Evolutionary conservation across 129 eudicot species (phyloP).

Genomic region (Escallonia rubra): DNA sequence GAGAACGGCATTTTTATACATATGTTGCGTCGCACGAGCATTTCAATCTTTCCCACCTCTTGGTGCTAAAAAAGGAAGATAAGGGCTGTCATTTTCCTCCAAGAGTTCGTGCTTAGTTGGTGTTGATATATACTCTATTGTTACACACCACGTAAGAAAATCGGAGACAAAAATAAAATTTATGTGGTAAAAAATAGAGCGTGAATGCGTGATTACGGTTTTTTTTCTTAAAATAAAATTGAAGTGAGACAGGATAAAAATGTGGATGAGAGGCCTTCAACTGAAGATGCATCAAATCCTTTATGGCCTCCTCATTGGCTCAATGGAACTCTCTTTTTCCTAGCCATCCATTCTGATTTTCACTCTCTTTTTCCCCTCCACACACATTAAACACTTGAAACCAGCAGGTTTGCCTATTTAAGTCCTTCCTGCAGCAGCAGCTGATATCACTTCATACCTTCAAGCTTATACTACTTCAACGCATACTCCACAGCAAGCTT

Average conservation of each 20-base stretch:
- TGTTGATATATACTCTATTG: too few relatives aligned
- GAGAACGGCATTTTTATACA: too few relatives aligned
- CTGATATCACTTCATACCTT: neutral
- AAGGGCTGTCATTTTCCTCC: too few relatives aligned
- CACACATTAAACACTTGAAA: neutral
- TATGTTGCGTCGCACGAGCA: too few relatives aligned
- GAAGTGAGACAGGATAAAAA: neutral
- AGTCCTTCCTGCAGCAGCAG: neutral
- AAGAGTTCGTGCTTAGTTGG: too few relatives aligned
- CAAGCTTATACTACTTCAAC: conserved; percentile 1
- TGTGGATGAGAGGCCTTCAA: conserved; percentile 10
- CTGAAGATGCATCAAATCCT: conserved; percentile 9
- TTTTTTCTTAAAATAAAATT: neutral
- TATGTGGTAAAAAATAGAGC: too few relatives aligned
- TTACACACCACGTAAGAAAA: too few relatives aligned
- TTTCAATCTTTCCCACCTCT: too few relatives aligned
- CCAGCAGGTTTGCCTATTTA: neutral
- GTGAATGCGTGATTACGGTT: neutral
- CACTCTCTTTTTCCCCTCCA: neutral
- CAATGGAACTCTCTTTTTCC: neutral
- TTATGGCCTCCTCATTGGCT: conserved; percentile 15
- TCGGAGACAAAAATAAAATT: too few relatives aligned
- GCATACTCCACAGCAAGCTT: conserved; percentile 20
- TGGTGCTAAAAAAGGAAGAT: too few relatives aligned
- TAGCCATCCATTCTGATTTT: conserved; percentile 6